Evolutionary conservation across 371 early-diverging fungal species (phyloP), one percentile per base, ranked within the genome.

Genomic region (Saksenaea oblongispora): DNA sequence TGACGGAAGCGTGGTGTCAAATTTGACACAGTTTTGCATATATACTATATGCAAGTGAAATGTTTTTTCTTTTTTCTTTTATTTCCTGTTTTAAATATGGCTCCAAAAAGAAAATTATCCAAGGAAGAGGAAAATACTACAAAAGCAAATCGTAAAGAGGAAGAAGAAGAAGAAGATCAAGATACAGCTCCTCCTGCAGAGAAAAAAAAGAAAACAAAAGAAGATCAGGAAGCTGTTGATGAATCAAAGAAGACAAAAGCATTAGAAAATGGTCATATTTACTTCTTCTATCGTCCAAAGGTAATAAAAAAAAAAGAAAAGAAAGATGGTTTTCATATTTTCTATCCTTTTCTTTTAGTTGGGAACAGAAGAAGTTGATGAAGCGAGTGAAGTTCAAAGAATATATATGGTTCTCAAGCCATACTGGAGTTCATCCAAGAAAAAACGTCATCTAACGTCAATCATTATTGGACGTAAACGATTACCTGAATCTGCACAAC

Each of bases 251-350:
- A 61, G 31, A 34, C 70, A 7, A 56, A 54, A 3, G 53, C 62
- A 1, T 60, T 71, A 4, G 70, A 72, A 22, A 70, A 73, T 28
- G 70, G 80, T 0, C 81, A 79, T 36, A 75, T 70, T 3, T 82
- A 72, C 63, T 82, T 82, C 53, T 71, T 82, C 44, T 80, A 81
- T 58, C 71, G 80, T 1, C 81, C 74, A 51, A 81, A 82, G 71
- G 73, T 69, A 66, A 58, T n/a, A 24, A 31, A n/a, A 15, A 27
- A 14, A n/a, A n/a, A n/a, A n/a, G n/a, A n/a, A n/a, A n/a, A n/a
- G n/a, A n/a, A n/a, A n/a, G n/a, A n/a, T n/a, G n/a, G n/a, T n/a
- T 11, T 14, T 53, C 26, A 17, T 10, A 14, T 39, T 3, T 14
- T 36, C 54, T 31, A 11, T n/a, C 24, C 34, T 37, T 41, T 10